phyloP scores from a whole-genome alignment of 2,329 filamentous ascomycete species.

The Aspergillus aculeatinus region DNA sequence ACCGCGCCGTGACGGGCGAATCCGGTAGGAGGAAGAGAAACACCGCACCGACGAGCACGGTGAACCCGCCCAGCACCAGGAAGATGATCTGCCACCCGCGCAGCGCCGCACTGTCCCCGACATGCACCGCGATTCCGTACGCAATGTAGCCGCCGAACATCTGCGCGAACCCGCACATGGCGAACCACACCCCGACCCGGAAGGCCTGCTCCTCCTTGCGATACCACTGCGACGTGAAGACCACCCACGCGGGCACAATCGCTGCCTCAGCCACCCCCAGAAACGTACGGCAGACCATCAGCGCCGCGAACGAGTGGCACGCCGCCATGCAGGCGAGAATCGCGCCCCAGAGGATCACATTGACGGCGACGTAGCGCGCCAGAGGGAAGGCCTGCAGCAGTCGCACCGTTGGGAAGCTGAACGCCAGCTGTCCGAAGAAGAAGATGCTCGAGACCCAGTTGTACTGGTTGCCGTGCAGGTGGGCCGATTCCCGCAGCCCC shows the following conservation, averaged over 20 bases:
- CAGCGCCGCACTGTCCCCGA: slow-evolving; percentile 28
- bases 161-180: slow-evolving; percentile 35
- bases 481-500: slow-evolving; percentile 29
- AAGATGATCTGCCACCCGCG: too few species aligned
- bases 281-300: too few species aligned
- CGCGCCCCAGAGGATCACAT: slow-evolving; percentile 38
- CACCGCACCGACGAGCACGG: too few species aligned
- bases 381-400: slow-evolving; percentile 42
- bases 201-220: slow-evolving; percentile 30
- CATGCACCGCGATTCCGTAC: slow-evolving; percentile 31
- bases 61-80: too few species aligned
- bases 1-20: slow-evolving; percentile 33
- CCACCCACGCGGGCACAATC: neutral
- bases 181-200: slow-evolving; percentile 31
- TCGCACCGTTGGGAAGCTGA: slow-evolving; percentile 42
- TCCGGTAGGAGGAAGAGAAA: slow-evolving; percentile 31
- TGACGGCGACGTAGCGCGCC: slow-evolving; percentile 40
- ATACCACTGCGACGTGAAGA: neutral
- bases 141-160: slow-evolving; percentile 42
- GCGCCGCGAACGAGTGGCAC: too few species aligned
- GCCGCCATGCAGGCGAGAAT: slow-evolving; percentile 13
- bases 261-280: neutral
- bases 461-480: slow-evolving; percentile 45
- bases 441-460: slow-evolving; percentile 43
- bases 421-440: slow-evolving; percentile 25